Evolutionary conservation across 495 filamentous ascomycete species (phyloP), one percentile per base, ranked within the genome.

Genomic region (Penicilliopsis zonata): DNA sequence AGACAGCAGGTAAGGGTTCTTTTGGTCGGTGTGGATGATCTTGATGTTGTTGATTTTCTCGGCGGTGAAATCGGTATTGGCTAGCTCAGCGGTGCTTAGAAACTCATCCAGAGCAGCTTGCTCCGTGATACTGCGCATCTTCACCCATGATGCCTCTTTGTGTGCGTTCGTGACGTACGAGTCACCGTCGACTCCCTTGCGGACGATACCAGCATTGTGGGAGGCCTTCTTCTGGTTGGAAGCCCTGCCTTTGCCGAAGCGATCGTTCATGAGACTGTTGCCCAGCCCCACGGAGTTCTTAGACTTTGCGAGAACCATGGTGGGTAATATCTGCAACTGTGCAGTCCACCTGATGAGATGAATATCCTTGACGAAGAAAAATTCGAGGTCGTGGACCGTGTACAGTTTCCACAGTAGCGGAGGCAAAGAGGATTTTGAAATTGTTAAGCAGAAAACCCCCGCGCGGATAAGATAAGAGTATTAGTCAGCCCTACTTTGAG

Each of bases 1-100:
- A 2, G 84, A 84, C 9, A 99, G 71, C 13, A 99, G 69, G 49
- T 86, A 99, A 2, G 92, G 90, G 57, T 99, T 99, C 55, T 76
- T 78, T 61, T 96, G 87, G 51, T 90, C 82, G 33, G 73, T 75
- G 47, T 99, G 88, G 44, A 99, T 95, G 52, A 99, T 94, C 60
- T 94, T 93, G 53, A 96, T 81, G 52, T 88, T 94, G 56, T 85
- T 94, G 72, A 92, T 82, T 67, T 95, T 94, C 69, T 99, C 90
- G 21, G 92, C 92, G 4, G 90, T 94, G 54, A 99, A 99, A 51
- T 99, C 92, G 36, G 92, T 99, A 29, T 86, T 87, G 13, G 92
- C 92, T 42, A 99, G 67, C 59, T 96, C 86, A 41, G 88, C 88
- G 17, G 88, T 95, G 31, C 62, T 75, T 31, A 84, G 63, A 50